Conservation (phyloP, 2,329 filamentous ascomycete species). For the Sporothrix pseudoabietina region DNA sequence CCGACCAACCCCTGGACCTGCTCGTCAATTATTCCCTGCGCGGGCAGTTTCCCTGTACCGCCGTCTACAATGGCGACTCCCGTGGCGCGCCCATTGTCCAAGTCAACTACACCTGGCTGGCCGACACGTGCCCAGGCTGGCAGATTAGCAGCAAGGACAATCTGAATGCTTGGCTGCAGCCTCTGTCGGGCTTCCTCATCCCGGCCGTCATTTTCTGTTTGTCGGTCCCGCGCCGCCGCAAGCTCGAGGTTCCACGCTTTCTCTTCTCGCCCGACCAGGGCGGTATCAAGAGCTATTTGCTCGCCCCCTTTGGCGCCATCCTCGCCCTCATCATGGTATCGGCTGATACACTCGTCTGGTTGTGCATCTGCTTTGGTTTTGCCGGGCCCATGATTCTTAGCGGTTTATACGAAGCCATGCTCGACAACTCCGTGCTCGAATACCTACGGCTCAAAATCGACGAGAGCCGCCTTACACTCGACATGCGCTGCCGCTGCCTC, state of each 20-base stretch:
- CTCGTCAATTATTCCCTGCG: constrained; percentile 29
- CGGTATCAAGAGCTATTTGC: constrained; percentile 32
- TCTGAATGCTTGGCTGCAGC: constrained; percentile 37
- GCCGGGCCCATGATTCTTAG: constrained; percentile 41
- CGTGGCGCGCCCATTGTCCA: constrained; percentile 35
- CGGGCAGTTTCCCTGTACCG: constrained; percentile 37
- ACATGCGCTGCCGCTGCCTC: constrained; percentile 37
- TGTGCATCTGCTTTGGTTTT: constrained; percentile 39
- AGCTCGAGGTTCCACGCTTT: constrained; percentile 33
- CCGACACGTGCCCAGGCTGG: constrained; percentile 38
- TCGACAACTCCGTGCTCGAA: constrained; percentile 38
- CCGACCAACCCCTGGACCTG: constrained; percentile 26
- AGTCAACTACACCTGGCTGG: constrained; percentile 35
- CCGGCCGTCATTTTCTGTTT: constrained; percentile 40
- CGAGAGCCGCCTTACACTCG: constrained; percentile 35
- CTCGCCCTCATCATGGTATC: constrained; percentile 35
- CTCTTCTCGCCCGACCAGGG: constrained; percentile 35
- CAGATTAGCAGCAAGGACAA: constrained; percentile 33
- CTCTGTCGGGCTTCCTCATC: constrained; percentile 38
- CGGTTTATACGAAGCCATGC: constrained; percentile 40
- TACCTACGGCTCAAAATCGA: constrained; percentile 35
- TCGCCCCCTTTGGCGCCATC: constrained; percentile 30
- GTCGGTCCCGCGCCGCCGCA: constrained; percentile 38
- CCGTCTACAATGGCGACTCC: constrained; percentile 33
- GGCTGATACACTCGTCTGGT: constrained; percentile 39